Evolutionary conservation across 179 eudicot species (phyloP).

Genomic region (Sideroxylon spinosum): DNA sequence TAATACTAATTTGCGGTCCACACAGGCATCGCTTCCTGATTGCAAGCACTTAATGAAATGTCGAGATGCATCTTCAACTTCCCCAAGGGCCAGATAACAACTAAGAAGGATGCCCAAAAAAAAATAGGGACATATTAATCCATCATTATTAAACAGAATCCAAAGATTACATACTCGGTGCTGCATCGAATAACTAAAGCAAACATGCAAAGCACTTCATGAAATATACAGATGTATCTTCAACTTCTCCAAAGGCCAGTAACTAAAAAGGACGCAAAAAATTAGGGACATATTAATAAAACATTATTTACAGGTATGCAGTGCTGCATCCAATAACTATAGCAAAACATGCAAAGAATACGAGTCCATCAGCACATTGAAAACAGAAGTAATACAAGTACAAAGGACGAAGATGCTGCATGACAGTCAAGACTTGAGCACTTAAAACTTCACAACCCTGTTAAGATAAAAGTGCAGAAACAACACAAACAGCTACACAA

Average conservation of each 20-base stretch:
- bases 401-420: no score
- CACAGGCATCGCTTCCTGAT: constrained; percentile 44
- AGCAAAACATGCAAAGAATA: not conserved
- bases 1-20: constrained; percentile 54
- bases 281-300: not conserved
- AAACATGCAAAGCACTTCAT: constrained; percentile 37
- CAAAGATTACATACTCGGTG: not conserved
- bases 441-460: no score
- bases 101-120: constrained; percentile 26
- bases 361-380: not conserved
- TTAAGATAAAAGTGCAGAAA: no score
- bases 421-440: no score
- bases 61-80: constrained; percentile 62
- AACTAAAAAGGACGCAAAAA: constrained; percentile 33
- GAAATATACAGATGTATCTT: constrained; percentile 58
- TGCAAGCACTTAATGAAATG: constrained; percentile 64
- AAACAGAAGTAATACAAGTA: no score
- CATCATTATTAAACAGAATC: not conserved
- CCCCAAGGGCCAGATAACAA: constrained; percentile 90
- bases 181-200: not conserved
- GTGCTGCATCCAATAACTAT: not conserved
- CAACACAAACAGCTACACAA: no score
- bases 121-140: not conserved
- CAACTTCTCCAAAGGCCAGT: constrained; percentile 88
- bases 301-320: not conserved